Conservation (phyloP, 2,329 filamentous ascomycete species). For the Paraphoma chrysanthemicola region DNA sequence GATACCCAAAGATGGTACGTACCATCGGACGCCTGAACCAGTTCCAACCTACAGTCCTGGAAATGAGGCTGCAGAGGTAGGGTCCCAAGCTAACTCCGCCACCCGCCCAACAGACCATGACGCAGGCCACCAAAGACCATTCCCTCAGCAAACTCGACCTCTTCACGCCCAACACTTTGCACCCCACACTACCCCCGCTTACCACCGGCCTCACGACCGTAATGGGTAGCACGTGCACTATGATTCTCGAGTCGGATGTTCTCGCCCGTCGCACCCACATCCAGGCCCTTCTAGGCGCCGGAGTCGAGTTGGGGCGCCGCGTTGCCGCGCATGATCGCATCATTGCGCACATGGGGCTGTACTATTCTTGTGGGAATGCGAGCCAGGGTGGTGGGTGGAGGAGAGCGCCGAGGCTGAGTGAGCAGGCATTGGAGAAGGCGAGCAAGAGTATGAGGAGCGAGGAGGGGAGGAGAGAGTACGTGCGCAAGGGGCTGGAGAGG, state of each 20-base stretch:
- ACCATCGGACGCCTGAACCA: no score
- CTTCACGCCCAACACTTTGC: slow-evolving; percentile 38
- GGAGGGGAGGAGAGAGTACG: slow-evolving; percentile 25
- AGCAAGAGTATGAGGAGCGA: slow-evolving; percentile 23
- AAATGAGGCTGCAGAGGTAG: background rate
- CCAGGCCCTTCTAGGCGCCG: slow-evolving; percentile 14
- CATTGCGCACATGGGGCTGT: slow-evolving; percentile 22
- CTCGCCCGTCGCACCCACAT: slow-evolving; percentile 26
- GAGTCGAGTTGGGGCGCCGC: background rate
- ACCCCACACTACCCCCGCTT: slow-evolving; percentile 32
- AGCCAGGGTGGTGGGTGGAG: slow-evolving; percentile 4
- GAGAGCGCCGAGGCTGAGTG: background rate
- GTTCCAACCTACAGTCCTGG: background rate
- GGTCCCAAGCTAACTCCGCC: background rate
- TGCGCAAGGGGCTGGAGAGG: slow-evolving; percentile 17
- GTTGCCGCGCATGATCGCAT: slow-evolving; percentile 29
- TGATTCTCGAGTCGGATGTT: slow-evolving; percentile 35
- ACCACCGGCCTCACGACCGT: slow-evolving; percentile 21
- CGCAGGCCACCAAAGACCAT: slow-evolving; percentile 24
- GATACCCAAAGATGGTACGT: slow-evolving; percentile 39
- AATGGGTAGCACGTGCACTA: slow-evolving; percentile 26
- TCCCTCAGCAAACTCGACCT: slow-evolving; percentile 40
- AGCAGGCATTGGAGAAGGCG: slow-evolving; percentile 2
- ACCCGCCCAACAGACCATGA: slow-evolving; percentile 35
- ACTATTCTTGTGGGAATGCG: slow-evolving; percentile 5